Conservation (phyloP, 306 rosid species). For the Trichosanthes truncata region DNA sequence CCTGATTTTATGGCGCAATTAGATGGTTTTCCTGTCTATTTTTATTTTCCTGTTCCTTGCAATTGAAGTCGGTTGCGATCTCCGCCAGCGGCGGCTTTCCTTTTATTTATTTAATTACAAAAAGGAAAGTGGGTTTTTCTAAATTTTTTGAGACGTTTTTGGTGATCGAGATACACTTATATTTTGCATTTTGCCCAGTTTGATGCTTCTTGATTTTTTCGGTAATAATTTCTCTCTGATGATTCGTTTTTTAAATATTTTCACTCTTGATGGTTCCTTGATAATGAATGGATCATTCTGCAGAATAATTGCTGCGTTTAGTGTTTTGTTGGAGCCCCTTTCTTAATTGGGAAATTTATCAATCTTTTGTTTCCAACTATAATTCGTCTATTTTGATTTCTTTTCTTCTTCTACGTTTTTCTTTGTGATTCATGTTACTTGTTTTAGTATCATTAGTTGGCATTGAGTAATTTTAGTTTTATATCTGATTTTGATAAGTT, state of each 20-base stretch:
- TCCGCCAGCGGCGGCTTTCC: neutral
- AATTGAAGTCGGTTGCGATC: neutral
- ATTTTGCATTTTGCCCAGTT: neutral
- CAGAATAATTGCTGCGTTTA: neutral
- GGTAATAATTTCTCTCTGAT: neutral
- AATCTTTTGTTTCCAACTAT: neutral
- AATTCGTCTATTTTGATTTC: neutral
- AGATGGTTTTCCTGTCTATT: neutral
- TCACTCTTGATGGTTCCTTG: neutral
- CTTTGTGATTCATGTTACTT: neutral
- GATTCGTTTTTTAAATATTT: neutral
- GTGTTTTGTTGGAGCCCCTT: neutral
- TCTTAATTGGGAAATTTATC: neutral
- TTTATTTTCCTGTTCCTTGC: neutral
- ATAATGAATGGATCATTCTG: neutral
- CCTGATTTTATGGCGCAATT: neutral
- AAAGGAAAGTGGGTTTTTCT: neutral
- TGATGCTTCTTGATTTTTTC: neutral
- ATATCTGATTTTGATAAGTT: neutral
- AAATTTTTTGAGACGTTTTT: neutral
- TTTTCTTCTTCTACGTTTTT: neutral
- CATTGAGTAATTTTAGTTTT: neutral
- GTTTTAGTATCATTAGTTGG: neutral
- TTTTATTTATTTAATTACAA: neutral
- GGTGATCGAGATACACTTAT: neutral